Base-by-base conservation (phyloP, 2,329 filamentous ascomycete species). In the Pseudohalonectria lignicola region DNA sequence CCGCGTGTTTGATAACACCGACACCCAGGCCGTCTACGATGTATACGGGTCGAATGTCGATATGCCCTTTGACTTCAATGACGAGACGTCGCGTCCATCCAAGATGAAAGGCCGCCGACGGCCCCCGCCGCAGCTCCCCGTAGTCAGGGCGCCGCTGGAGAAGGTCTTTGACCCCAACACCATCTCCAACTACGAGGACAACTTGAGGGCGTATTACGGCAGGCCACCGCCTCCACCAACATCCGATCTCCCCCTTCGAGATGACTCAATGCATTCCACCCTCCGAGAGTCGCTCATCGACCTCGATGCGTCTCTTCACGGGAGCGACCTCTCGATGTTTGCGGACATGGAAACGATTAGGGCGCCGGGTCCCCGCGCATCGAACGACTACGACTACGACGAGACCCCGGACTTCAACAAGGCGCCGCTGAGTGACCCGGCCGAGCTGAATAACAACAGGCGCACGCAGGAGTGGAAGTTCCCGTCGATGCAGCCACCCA, bases 121-220 rank as follows among this genome's bases (percentile, higher is more conserved):
- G 38, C 69, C 72, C 15, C 74, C 74, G 1, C 75, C 76, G 4
- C 70, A 76, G 19, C 59, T 79, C 5, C 69, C 73, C 2, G 69
- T 71, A 1, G 59, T 76, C 43, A 73, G 69, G 44, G 74, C 65
- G 9, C 76, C 76, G 0, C 55, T 81, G 4, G 76, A 80, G 45
- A 79, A 78, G 44, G 61, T 81, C 0, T 81, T 81, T 49, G 76
- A 81, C 41, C 75, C 75, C 5, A 76, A 79, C 49, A 79, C 76
- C 1, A 69, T 76, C 25, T 74, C 74, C 2, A 76, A 68, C 43
- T 81, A 81, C 44, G 68, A 76, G 18, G 76, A 80, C 42, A 79
- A 80, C 44, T 76, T 74, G 15, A 63, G 71, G 21, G 63, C 62
- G 30, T 78, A 79, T 47, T 81, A 81, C 47, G 71, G 72, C 15